Conservation (phyloP, 75 land plant genomes). For the Pinus albicaulis region DNA sequence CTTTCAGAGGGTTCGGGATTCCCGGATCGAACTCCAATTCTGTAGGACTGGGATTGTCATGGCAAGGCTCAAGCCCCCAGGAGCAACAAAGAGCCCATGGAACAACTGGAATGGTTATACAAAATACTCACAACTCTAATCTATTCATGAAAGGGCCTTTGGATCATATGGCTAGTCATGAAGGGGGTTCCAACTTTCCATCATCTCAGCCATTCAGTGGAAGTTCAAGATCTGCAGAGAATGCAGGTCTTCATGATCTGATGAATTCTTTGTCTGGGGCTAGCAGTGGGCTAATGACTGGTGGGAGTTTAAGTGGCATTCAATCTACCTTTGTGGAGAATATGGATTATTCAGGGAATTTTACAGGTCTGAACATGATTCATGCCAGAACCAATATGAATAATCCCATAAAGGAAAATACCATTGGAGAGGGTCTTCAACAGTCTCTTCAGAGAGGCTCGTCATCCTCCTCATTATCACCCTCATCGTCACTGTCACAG, state of each 20-base stretch:
- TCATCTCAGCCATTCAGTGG: neutral
- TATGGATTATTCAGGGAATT: slow-evolving; percentile 2
- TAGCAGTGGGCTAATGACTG: neutral
- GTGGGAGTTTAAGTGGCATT: slow-evolving; percentile 2
- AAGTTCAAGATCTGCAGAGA: slow-evolving; percentile 5
- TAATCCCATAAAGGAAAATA: neutral
- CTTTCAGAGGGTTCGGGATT: slow-evolving; percentile 20
- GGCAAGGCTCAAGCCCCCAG: slow-evolving; percentile 1
- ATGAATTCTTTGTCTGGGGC: slow-evolving; percentile 9
- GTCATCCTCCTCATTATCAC: too few relatives aligned
- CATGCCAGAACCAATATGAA: neutral
- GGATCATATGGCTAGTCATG: neutral
- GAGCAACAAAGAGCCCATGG: slow-evolving; percentile 8
- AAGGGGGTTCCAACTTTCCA: slow-evolving; percentile 3
- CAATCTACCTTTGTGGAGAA: neutral
- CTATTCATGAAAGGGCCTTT: slow-evolving; percentile 1
- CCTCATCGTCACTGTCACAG: neutral
- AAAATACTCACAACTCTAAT: neutral
- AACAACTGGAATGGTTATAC: neutral
- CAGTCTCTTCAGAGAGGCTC: slow-evolving; percentile 1
- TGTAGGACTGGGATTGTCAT: slow-evolving; percentile 4
- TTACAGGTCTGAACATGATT: slow-evolving; percentile 1
- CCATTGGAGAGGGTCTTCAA: neutral
- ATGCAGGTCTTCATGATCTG: slow-evolving; percentile 9
- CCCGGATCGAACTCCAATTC: slow-evolving; percentile 5